Percentiles rank a stretch among this genome's conserved stretches.
phyloP scores from a whole-genome alignment of 495 filamentous ascomycete species.

The Aspergillus funiculosus region DNA sequence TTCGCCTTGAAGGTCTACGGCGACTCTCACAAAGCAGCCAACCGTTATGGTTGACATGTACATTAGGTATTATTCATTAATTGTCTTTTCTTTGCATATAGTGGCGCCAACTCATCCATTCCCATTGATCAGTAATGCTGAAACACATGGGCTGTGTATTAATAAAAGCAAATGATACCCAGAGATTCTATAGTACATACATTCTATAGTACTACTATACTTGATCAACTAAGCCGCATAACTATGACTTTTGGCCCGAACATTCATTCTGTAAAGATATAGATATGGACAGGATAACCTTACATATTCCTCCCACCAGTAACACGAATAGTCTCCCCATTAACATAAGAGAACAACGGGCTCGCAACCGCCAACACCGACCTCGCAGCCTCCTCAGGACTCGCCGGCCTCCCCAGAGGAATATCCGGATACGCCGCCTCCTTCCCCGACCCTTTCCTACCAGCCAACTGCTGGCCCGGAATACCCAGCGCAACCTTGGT shows the following conservation, averaged over 20 bases:
- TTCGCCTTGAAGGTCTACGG: too few species aligned
- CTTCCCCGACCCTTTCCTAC: conserved; percentile 29
- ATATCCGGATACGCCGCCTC: conserved; percentile 57
- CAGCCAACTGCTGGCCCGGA: conserved; percentile 50
- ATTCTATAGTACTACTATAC: too few species aligned
- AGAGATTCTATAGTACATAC: too few species aligned
- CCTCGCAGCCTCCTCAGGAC: conserved; percentile 71
- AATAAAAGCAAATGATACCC: too few species aligned
- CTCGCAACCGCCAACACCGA: conserved; percentile 74
- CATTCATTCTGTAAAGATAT: not conserved
- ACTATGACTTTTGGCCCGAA: not conserved
- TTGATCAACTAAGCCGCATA: not conserved
- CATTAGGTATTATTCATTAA: too few species aligned
- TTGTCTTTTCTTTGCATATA: not conserved
- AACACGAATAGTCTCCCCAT: conserved; percentile 77
- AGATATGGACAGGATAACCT: not conserved
- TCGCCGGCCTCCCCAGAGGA: conserved; percentile 67
- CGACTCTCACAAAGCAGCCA: not conserved
- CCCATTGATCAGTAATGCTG: too few species aligned
- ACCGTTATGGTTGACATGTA: too few species aligned
- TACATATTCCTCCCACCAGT: conserved; percentile 82
- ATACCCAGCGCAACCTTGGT: conserved; percentile 75
- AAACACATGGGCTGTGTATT: too few species aligned
- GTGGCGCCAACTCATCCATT: not conserved
- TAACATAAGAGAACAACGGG: conserved; percentile 74